Base-by-base conservation (phyloP, 1,284 basidiomycete species). In the Somion occarium region DNA sequence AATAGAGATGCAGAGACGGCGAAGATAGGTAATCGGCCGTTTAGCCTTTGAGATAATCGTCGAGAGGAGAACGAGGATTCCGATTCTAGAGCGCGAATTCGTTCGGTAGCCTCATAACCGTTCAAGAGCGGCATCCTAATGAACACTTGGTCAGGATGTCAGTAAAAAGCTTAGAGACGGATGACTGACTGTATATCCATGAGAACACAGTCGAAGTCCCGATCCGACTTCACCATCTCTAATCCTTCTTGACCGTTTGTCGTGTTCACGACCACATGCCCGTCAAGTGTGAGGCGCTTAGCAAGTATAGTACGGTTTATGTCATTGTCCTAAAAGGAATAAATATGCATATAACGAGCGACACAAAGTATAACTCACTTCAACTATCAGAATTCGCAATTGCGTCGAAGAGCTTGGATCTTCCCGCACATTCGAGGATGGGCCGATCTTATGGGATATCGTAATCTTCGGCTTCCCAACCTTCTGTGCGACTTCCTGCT, bases 121-220 rank as follows among this genome's bases (percentile, higher is more conserved):
- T 92, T 82, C 53, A 91, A 74, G 51, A 93, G 85, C 0, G 90
- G 90, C 90, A 92, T 93, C 63, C 85, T 90, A 55, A 15, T 5
- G 48, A 43, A 37, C 26, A 26, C 50, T 19, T 3, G 24, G 39
- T 51, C 3, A 52, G 22, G 9, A 24, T 18, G 38, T 1, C 9
- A 15, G 25, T 19, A 41, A 18, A 25, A 15, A 26, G 22, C 20
- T 22, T 9, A 19, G 25, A 50, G 2, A 51, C 24, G 37, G 18
- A 39, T 5, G 11, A 73, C 83, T 56, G 56, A 88, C 86, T 91
- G 88, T 27, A 93, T 83, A 65, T 93, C 90, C 91, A 93, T 93
- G 49, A 94, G 71, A 18, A 93, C 74, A 45, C 77, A 80, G 63
- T 94, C 90, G 54, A 88, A 88, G 15, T 80, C 73, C 27, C 75